phyloP scores from a whole-genome alignment of 805 yeast species.

The Debaryomyces prosopidis region DNA sequence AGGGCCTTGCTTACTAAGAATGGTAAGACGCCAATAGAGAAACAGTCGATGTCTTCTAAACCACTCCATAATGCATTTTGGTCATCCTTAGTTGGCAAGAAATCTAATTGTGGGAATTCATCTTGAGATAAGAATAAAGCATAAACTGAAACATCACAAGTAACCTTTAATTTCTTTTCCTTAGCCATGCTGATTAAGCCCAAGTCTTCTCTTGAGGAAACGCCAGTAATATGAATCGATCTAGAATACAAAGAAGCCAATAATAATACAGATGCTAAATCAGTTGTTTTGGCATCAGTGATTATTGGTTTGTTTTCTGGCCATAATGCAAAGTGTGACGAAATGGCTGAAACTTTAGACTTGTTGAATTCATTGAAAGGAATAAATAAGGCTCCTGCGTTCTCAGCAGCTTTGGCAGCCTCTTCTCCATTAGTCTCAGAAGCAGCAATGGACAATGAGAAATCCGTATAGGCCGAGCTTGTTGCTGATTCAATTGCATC shows the following conservation, averaged over 20 bases:
- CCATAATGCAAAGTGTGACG: slow-evolving; percentile 82
- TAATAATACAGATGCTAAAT: slow-evolving; percentile 87
- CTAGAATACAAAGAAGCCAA: slow-evolving; percentile 86
- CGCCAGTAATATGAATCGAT: slow-evolving; percentile 85
- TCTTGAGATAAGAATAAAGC: slow-evolving; percentile 74
- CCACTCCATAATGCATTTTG: slow-evolving; percentile 81
- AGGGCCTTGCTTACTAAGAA: slow-evolving; percentile 65
- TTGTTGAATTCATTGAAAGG: slow-evolving; percentile 74
- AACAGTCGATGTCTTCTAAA: slow-evolving; percentile 73
- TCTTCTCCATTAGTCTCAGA: slow-evolving; percentile 65
- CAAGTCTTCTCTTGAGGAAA: slow-evolving; percentile 77
- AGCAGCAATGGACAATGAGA: slow-evolving; percentile 80
- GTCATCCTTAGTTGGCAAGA: slow-evolving; percentile 79
- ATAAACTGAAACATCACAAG: slow-evolving; percentile 86
- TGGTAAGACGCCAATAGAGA: slow-evolving; percentile 83
- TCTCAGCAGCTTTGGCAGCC: slow-evolving; percentile 59
- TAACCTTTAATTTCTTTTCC: slow-evolving; percentile 75
- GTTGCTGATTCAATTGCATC: slow-evolving; percentile 60
- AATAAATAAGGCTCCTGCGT: slow-evolving; percentile 78
- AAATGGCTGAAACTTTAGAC: slow-evolving; percentile 72
- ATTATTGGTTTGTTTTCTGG: slow-evolving; percentile 80
- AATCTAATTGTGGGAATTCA: slow-evolving; percentile 67
- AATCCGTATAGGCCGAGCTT: slow-evolving; percentile 75
- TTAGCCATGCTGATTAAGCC: slow-evolving; percentile 83
- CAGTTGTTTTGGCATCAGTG: slow-evolving; percentile 90